Evolutionary conservation across 208 protist genomes (phyloP), one percentile per base, ranked within the genome.

Genomic region (Crithidia brevicula): DNA sequence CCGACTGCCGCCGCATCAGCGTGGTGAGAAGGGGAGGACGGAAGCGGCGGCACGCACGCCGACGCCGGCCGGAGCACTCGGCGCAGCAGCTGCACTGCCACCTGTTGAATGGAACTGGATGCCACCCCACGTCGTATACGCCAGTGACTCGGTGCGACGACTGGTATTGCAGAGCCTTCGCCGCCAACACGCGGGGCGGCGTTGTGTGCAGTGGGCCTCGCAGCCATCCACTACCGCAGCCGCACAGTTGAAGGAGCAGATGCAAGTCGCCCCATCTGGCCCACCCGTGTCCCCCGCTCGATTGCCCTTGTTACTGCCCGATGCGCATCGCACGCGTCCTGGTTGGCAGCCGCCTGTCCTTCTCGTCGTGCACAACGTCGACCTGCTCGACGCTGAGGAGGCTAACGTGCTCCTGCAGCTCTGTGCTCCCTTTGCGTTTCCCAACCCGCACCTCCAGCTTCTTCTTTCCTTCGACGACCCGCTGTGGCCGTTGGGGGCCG

Each of bases 391-490:
- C 28, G 53, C 73, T 1, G 72, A 75, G 16, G 59, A 73, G 20
- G 34, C 72, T 7, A 28, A 69, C 23, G 59, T 76, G 52, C 51
- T 94, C n/a, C 60, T 83, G 58, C 49, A 57, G 25, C 79, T 94
- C 18, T 82, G 74, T 31, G 66, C 69, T 2, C 74, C 65, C 11
- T 73, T 81, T 56, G 65, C 72, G n/a, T 72, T 86, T 42, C 79
- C 79, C 15, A 46, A 56, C 8, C 63, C 67, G 15, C 69, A 73
- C 31, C 58, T 89, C 54, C 77, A 73, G 53, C 69, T 89, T 4
- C 71, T 89, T 0, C 56, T 81, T 22, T 89, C 85, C 15, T 92
- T 89, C 42, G 89, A 95, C 46, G 53, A 86, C 45, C 86, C 89
- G 18, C 54, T 74, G 3, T 95, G 86, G 86, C 75, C 79, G 4